phyloP scores from a whole-genome alignment of 345 rosid genomes.

The Euphorbia peplus region DNA sequence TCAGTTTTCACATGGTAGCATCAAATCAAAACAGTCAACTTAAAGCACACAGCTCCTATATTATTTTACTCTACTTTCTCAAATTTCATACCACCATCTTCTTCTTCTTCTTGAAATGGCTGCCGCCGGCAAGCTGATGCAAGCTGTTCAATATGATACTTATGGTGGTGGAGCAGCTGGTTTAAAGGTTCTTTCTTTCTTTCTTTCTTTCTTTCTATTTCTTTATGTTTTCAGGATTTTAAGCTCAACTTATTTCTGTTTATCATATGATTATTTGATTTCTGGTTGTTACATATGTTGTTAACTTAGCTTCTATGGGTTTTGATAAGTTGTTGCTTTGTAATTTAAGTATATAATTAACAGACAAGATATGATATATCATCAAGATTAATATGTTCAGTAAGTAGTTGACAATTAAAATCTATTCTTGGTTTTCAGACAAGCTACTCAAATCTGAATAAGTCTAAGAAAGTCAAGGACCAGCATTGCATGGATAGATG shows the following conservation, averaged over 20 bases:
- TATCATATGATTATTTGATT: not conserved
- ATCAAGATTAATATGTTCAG: no score
- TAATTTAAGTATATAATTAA: no score
- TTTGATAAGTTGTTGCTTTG: no score
- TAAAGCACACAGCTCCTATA: not conserved
- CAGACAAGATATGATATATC: no score
- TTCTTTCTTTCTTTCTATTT: not conserved
- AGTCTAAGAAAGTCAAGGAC: no score
- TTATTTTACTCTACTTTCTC: not conserved
- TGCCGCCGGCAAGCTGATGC: conserved; percentile 30
- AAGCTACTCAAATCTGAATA: no score
- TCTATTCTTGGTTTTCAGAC: no score
- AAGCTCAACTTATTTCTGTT: no score
- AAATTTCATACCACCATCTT: not conserved
- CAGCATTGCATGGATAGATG: no score
- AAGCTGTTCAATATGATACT: conserved; percentile 30
- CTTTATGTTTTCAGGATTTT: no score
- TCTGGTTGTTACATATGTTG: not conserved
- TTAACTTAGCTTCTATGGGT: no score
- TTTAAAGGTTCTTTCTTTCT: conserved; percentile 35
- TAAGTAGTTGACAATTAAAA: no score
- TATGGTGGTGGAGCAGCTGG: conserved; percentile 50
- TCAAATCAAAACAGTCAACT: not conserved
- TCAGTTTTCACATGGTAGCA: not conserved
- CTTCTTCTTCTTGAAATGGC: conserved; percentile 32